Base-by-base conservation (phyloP, 495 filamentous ascomycete genomes). In the Podospora pseudopauciseta region DNA sequence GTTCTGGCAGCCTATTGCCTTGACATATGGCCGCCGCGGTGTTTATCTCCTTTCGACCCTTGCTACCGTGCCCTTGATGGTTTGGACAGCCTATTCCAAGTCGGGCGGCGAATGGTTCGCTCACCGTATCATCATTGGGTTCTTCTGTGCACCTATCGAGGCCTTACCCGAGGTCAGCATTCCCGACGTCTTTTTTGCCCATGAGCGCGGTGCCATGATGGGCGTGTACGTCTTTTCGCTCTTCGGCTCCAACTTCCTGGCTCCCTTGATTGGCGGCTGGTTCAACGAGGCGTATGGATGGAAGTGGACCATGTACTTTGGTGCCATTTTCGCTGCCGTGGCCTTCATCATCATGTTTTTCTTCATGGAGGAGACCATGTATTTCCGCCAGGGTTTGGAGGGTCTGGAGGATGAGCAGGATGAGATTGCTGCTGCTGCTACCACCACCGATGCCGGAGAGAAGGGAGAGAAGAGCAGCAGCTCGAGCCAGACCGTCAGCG, bases 171-270 rank as follows among this genome's bases (percentile, higher is more conserved):
- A 88, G 32, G 84, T 87, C 75, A 86, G 81, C 73, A 82, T 88
- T 67, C 86, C 86, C 72, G 87, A 88, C 72, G 75, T 88, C 69
- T 88, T 87, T 78, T 88, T 85, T 78, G 80, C 87, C 74, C 86
- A 88, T 66, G 85, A 88, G 63, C 85, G 86, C 65, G 20, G 79
- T 80, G 6, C 68, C 85, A 56, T 79, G 75, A 56, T 81, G 80
- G 86, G 79, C 6, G 71, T 82, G 1, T 84, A 85, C 67, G 78
- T 82, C 32, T 82, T 65, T 86, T 85, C 83, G 58, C 78, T 90
- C 23, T 83, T 83, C 16, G 86, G 87, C 15, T 86, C 83, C 67
- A 88, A 85, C 71, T 89, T 84, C 72, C 79, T 89, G 58, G 87
- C 86, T 3, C 87, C 87, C 0, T 74, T 89, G 1, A 81, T 88